These are phyloP conservation scores for Colletotrichum phormii DNA, from an alignment of 2,329 filamentous ascomycete species.

Conservation along the genomic window DNA sequence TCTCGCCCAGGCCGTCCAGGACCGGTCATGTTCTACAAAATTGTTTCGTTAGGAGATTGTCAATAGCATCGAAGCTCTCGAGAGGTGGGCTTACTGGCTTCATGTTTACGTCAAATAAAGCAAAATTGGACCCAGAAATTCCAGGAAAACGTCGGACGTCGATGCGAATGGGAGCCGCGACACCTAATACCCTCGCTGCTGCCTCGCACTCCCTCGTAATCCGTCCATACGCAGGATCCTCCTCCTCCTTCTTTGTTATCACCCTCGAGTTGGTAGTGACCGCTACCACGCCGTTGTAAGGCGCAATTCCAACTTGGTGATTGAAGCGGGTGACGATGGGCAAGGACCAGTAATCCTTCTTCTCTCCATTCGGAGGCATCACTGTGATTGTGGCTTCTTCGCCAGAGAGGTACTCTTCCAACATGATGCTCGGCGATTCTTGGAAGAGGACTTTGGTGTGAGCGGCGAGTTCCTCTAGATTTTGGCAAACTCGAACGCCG, in stretches of 20 bases:
- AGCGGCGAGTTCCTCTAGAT: conserved; percentile 42
- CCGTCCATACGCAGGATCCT: conserved; percentile 46
- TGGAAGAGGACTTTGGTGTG: conserved; percentile 50
- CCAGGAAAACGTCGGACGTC: conserved; percentile 55
- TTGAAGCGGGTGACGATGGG: conserved; percentile 60
- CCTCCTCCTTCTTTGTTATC: conserved; percentile 45
- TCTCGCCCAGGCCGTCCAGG: conserved; percentile 59
- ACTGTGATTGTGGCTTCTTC: conserved; percentile 63
- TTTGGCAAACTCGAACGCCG: conserved; percentile 59
- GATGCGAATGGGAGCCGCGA: conserved; percentile 58
- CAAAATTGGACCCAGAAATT: conserved; percentile 48
- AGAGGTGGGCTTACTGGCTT: conserved; percentile 54
- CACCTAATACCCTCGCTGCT: conserved; percentile 51
- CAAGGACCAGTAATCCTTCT: conserved; percentile 48
- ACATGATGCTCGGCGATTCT: conserved; percentile 52
- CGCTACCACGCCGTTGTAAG: conserved; percentile 60
- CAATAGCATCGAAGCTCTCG: too few species aligned
- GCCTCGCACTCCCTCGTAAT: conserved; percentile 52
- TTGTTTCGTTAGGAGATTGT: too few species aligned
- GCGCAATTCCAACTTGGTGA: conserved; percentile 58
- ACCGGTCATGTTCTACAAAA: conserved; percentile 46
- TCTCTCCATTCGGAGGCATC: conserved; percentile 55
- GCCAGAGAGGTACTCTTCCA: conserved; percentile 60
- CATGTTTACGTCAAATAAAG: conserved; percentile 64
- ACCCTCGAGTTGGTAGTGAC: conserved; percentile 59